A percentile compares a stretch with the other conserved stretches of the same genome.
phyloP scores from a whole-genome alignment of 176 grass and related monocot genomes.

The Hordeum vulgare region MorexV3_pseudomolecules_assembly NC_058519.1:23328309-23328808 shows the following conservation, averaged over 20 bases:
- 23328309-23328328: slow-evolving; percentile 20
- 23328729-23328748: slow-evolving; percentile 16
- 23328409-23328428: slow-evolving; percentile 39
- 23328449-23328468: slow-evolving; percentile 32
- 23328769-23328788: slow-evolving; percentile 33
- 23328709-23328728: background rate
- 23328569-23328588: slow-evolving; percentile 45
- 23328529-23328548: slow-evolving; percentile 41
- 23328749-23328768: slow-evolving; percentile 18
- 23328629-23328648: no score
- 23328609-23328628: background rate
- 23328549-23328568: slow-evolving; percentile 31
- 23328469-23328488: slow-evolving; percentile 15
- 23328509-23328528: slow-evolving; percentile 54
- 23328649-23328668: background rate
- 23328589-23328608: slow-evolving; percentile 50
- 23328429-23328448: slow-evolving; percentile 22
- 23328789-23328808: background rate
- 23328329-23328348: background rate
- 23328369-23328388: background rate
- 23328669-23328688: background rate
- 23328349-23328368: slow-evolving; percentile 2
- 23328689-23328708: background rate
- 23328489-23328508: slow-evolving; percentile 29
- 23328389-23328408: background rate